Conservation (phyloP, 371 early-diverging fungal genomes). For the Mortierella sp. region DNA sequence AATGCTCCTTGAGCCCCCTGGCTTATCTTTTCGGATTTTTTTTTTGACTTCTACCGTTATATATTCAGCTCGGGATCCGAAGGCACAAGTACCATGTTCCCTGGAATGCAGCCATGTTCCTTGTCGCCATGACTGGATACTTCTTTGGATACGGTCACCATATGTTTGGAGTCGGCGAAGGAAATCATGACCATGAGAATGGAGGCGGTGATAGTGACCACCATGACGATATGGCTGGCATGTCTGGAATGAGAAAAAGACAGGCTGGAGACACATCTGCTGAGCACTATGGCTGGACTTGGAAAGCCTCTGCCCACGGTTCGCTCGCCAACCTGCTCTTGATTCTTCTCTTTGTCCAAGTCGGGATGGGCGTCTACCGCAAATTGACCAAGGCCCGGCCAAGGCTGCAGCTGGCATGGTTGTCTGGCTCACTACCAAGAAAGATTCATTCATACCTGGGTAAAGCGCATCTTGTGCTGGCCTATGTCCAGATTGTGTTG, state of each 20-base stretch:
- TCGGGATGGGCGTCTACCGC: slow-evolving; percentile 49
- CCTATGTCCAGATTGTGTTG: slow-evolving; percentile 43
- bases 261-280: slow-evolving; percentile 45
- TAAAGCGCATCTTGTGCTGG: slow-evolving; percentile 32
- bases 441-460: slow-evolving; percentile 43
- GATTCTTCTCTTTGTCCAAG: slow-evolving; percentile 33
- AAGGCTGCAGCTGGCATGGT: slow-evolving; percentile 27
- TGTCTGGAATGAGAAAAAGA: slow-evolving; percentile 25
- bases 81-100: slow-evolving; percentile 48
- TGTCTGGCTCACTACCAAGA: slow-evolving; percentile 13
- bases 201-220: background rate
- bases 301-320: slow-evolving; percentile 35
- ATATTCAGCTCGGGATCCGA: slow-evolving; percentile 39
- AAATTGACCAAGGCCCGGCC: slow-evolving; percentile 34
- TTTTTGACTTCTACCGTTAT: background rate
- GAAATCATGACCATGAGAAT: slow-evolving; percentile 7
- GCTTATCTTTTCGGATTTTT: background rate
- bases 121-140: slow-evolving; percentile 41
- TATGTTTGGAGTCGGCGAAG: slow-evolving; percentile 30
- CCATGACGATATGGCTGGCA: background rate
- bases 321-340: slow-evolving; percentile 38
- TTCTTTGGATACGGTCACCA: slow-evolving; percentile 48
- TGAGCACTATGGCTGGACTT: slow-evolving; percentile 43
- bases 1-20: background rate
- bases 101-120: slow-evolving; percentile 20